These are phyloP conservation scores for Trichoderma parareesei DNA, from an alignment of 495 filamentous ascomycete genomes.

Conservation along the genomic window DNA sequence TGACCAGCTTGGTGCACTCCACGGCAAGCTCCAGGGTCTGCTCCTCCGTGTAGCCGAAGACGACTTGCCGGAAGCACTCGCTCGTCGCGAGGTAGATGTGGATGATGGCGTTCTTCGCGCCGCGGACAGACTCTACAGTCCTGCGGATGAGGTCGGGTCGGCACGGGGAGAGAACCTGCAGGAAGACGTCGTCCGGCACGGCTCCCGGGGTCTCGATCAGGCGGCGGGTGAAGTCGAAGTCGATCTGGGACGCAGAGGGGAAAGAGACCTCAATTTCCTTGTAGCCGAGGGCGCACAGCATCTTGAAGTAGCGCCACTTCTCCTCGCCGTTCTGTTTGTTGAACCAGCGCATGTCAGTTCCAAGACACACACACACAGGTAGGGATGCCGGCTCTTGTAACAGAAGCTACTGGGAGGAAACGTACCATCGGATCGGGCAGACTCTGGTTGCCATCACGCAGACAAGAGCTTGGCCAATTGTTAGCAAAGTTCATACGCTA, in stretches of 20 bases:
- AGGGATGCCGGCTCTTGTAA: neutral
- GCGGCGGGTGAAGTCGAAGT: conserved; percentile 89
- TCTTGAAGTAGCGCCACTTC: conserved; percentile 91
- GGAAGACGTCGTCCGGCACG: conserved; percentile 87
- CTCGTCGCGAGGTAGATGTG: conserved; percentile 96
- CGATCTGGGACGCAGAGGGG: conserved; percentile 86
- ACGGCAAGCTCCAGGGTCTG: conserved; percentile 78
- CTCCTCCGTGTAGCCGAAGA: conserved; percentile 80
- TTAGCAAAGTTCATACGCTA: neutral
- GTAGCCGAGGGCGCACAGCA: conserved; percentile 89
- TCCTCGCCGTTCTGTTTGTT: conserved; percentile 70
- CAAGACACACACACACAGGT: neutral
- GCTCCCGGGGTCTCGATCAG: conserved; percentile 80
- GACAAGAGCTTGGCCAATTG: conserved; percentile 26
- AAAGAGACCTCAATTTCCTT: conserved; percentile 98
- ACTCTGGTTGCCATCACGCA: conserved; percentile 84
- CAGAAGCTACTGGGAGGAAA: neutral
- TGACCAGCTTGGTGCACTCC: conserved; percentile 74
- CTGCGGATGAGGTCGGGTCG: conserved; percentile 84
- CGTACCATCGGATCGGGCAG: conserved; percentile 83
- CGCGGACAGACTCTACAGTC: conserved; percentile 84
- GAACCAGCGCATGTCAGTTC: neutral
- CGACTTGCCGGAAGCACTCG: conserved; percentile 81
- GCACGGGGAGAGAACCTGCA: conserved; percentile 92
- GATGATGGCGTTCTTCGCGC: conserved; percentile 89